Base-by-base conservation (phyloP, 2,329 filamentous ascomycete genomes). In the Stachybotrys chartarum region DNA sequence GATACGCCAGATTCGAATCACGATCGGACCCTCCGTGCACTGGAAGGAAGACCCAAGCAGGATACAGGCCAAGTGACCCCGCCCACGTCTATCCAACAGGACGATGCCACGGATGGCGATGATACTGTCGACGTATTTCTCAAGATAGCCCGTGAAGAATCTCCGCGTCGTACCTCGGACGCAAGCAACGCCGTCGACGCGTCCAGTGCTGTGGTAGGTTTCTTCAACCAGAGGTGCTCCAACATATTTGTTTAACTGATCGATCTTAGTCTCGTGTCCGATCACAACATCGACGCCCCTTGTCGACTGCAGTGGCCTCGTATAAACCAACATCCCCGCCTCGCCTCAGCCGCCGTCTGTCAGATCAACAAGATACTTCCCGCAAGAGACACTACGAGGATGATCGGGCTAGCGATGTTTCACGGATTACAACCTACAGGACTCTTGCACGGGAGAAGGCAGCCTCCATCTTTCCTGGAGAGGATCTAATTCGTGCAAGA, bases 61-160 rank as follows among this genome's bases (percentile, higher is more conserved):
- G 61, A 67, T 24, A 59, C 56, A 51, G 61, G 66, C 51, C 72
- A 72, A 30, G 69, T 71, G 60, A 73, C 75, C n/a, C 72, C 73
- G 7, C 71, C 72, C 18, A 68, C 74, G 56, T 73, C 74, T 1
- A 69, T 68, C 14, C 51, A 68, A 59, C 60, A 68, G 14, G 49
- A 51, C 62, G 58, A 70, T 63, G 50, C 65, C 63, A 56, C 62
- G 10, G 64, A 79, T 52, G 71, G 68, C 47, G 81, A 84, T 54
- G 81, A 83, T 59, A 80, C 75, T 4, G 79, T 79, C 45, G 82
- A 85, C 59, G 71, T 84, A 46, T 85, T 84, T 59, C 75, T 85
- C 57, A 78, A 74, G 54, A 84, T 85, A 57, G 81, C 82, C 12
- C 73, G 77, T 11, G 80, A 84, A 56, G 80, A 83, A 58, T 60